A percentile compares a stretch with the other conserved stretches of the same genome.
These are phyloP conservation scores for Citropsis articulata DNA, from an alignment of 345 rosid genomes.

Conservation along the genomic window DNA sequence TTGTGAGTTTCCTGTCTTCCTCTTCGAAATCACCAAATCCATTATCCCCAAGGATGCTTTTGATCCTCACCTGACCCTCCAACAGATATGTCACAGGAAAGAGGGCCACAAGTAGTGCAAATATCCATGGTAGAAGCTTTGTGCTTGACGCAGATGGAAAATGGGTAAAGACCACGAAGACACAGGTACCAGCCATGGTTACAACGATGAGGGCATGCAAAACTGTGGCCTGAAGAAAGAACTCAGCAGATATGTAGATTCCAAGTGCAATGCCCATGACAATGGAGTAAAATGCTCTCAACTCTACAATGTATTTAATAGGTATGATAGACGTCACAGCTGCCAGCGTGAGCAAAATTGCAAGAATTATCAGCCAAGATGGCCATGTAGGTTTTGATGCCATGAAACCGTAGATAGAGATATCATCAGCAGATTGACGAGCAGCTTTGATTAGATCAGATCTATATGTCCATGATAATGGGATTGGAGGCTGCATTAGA, in stretches of 20 bases:
- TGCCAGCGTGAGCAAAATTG: slow-evolving; percentile 82
- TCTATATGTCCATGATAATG: slow-evolving; percentile 75
- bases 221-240: slow-evolving; percentile 91
- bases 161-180: slow-evolving; percentile 95
- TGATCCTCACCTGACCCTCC: slow-evolving; percentile 94
- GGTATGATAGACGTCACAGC: slow-evolving; percentile 87
- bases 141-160: slow-evolving; percentile 98
- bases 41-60: slow-evolving; percentile 55
- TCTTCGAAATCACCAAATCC: slow-evolving; percentile 52
- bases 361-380: slow-evolving; percentile 85
- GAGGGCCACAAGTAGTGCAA: slow-evolving; percentile 94
- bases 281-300: slow-evolving; percentile 76
- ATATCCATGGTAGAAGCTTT: slow-evolving; percentile 90
- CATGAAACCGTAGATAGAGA: slow-evolving; percentile 89
- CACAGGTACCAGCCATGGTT: slow-evolving; percentile 84
- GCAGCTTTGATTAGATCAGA: slow-evolving; percentile 85
- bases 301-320: slow-evolving; percentile 79
- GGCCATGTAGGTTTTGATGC: slow-evolving; percentile 99
- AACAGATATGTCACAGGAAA: slow-evolving; percentile 90
- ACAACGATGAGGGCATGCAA: slow-evolving; percentile 77
- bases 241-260: slow-evolving; percentile 89
- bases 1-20: slow-evolving; percentile 76
- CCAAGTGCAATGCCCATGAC: slow-evolving; percentile 94
- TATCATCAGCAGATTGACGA: slow-evolving; percentile 91
- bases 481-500: slow-evolving; percentile 94